Percentiles rank a stretch among this genome's conserved stretches.
These are phyloP conservation scores for Naganishia antarctica DNA, from an alignment of 768 basidiomycete species.

Conservation along the genomic window DNA sequence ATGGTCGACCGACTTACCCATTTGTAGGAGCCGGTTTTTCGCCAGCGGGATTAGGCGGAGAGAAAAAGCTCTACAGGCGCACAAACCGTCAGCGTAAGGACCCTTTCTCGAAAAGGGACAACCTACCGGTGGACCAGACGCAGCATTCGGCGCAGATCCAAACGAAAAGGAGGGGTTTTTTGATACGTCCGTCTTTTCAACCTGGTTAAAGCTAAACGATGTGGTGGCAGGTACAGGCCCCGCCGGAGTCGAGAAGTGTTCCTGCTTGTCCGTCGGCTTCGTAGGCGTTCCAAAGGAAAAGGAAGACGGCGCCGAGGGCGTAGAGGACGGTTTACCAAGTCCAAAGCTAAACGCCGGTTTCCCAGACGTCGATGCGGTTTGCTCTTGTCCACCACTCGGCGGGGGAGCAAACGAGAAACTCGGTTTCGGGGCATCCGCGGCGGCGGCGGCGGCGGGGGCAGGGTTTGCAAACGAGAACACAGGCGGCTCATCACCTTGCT, in stretches of 20 bases:
- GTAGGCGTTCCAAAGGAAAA: constrained; percentile 4
- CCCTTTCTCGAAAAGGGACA: background rate
- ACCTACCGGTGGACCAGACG: constrained; percentile 16
- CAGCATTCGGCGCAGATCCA: background rate
- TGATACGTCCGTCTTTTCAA: background rate
- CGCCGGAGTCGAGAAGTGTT: background rate
- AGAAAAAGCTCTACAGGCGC: background rate
- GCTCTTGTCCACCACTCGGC: background rate
- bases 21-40: background rate
- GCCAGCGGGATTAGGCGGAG: background rate
- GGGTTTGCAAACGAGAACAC: constrained; percentile 8
- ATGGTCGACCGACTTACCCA: background rate
- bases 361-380: background rate
- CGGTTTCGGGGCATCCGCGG: background rate
- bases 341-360: constrained; percentile 9
- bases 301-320: background rate
- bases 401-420: background rate
- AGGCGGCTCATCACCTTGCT: background rate
- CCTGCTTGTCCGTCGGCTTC: background rate
- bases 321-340: constrained; percentile 10
- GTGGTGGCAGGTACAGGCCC: background rate
- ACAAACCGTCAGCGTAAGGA: background rate
- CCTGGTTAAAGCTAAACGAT: constrained; percentile 6
- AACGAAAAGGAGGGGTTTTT: background rate
- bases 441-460: too few species aligned